Base-by-base conservation (phyloP, 805 yeast species). In the Saccharomycopsis fodiens region DNA sequence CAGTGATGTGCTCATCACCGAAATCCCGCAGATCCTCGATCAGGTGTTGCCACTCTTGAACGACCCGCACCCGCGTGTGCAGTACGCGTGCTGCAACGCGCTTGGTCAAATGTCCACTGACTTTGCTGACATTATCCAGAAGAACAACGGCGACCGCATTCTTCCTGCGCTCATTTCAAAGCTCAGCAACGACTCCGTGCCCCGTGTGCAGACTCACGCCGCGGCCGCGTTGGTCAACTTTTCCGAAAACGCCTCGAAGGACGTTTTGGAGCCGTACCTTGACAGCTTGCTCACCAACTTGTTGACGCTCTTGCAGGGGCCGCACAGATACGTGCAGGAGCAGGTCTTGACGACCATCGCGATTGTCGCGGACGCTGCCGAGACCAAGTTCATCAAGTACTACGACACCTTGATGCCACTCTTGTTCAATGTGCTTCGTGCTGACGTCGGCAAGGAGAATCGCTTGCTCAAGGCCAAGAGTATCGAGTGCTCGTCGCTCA, bases 191-290 rank as follows among this genome's bases (percentile, higher is more conserved):
- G 74, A 74, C 52, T 78, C 87, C 41, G 89, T 82, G 47, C 91
- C 94, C 42, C 73, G 97, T 58, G 98, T 93, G 20, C 97, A 91
- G 67, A 86, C 96, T 0, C 98, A 93, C 60, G 97, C 97, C 15
- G 97, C 98, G 36, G 98, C 98, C 43, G 98, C 98, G 0, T 70
- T 91, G 57, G 97, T 93, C 39, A 93, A 93, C 62, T 93, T 93
- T 61, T 78, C 91, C 35, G 98, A 93, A 64, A 87, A 84, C 52
- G 96, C 97, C 2, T 68, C 85, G 4, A 84, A 86, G 58, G 95
- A 85, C 51, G 77, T 81, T 8, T 68, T 93, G 55, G 96, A 88
- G 58, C 97, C 97, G n/a, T 89, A 84, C 57, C 71, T 93, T 58
- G 98, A 93, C 61, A 78, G 73, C 54, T 68, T 93, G 56, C 70